Percentiles rank a stretch among this genome's conserved stretches.
Evolutionary conservation across 2,329 filamentous ascomycete species (phyloP).

Genomic region (Aspergillus felis): DNA sequence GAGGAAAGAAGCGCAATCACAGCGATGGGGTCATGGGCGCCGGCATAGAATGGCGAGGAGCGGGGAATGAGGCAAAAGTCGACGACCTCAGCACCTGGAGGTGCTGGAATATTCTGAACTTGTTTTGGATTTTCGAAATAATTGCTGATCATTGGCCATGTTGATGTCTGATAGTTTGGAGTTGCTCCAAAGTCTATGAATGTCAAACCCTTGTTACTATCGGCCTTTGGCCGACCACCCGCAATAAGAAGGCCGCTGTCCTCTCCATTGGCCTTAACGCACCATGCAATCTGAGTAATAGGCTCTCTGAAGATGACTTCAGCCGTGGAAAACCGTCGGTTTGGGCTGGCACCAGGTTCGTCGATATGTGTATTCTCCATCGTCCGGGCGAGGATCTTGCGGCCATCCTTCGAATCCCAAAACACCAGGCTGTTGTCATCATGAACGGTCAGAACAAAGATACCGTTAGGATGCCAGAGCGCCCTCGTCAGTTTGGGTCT

Average conservation of each 20-base stretch:
- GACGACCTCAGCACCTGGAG: conserved; percentile 69
- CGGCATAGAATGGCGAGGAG: conserved; percentile 76
- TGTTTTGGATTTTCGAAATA: conserved; percentile 76
- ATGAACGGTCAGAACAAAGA: conserved; percentile 79
- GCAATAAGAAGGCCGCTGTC: conserved; percentile 86
- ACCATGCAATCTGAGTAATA: conserved; percentile 80
- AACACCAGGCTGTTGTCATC: conserved; percentile 90
- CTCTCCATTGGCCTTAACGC: conserved; percentile 88
- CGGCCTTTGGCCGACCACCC: conserved; percentile 68
- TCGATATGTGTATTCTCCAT: conserved; percentile 71
- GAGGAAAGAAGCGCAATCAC: conserved; percentile 75
- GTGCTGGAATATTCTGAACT: conserved; percentile 68
- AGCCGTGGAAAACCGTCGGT: conserved; percentile 40
- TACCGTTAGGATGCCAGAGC: conserved; percentile 91
- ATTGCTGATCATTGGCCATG: conserved; percentile 75
- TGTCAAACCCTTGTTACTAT: conserved; percentile 70
- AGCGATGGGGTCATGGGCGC: conserved; percentile 86
- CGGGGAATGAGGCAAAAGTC: conserved; percentile 83
- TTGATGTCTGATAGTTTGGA: conserved; percentile 84
- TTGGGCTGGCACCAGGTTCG: conserved; percentile 52
- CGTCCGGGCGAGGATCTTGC: conserved; percentile 77
- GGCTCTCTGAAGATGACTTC: conserved; percentile 64
- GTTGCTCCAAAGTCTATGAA: conserved; percentile 87
- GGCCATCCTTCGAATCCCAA: conserved; percentile 89
- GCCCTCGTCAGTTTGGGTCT: conserved; percentile 76